Evolutionary conservation across 805 yeast genomes (phyloP).

Genomic region (Ogataea chonburiensis): DNA sequence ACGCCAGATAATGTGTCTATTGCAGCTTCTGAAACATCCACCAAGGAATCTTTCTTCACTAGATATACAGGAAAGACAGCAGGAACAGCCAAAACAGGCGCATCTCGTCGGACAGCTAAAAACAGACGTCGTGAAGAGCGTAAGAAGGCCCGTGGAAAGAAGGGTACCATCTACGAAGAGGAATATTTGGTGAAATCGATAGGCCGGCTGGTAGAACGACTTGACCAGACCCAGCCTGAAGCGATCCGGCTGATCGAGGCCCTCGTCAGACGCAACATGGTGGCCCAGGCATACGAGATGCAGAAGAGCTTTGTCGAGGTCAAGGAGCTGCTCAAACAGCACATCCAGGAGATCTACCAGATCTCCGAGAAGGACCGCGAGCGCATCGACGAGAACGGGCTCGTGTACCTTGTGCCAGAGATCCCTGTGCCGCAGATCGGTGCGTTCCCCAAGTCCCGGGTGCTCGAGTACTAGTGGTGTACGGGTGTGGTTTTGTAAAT

Average conservation of each 20-base stretch:
- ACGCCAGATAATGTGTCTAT: conserved; percentile 91
- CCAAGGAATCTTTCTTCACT: conserved; percentile 90
- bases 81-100: conserved; percentile 96
- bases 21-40: conserved; percentile 92
- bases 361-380: conserved; percentile 86
- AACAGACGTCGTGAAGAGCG: conserved; percentile 94
- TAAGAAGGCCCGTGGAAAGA: conserved; percentile 93
- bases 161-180: conserved; percentile 96
- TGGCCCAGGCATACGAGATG: conserved; percentile 78
- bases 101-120: conserved; percentile 87
- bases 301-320: conserved; percentile 67
- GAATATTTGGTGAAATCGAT: conserved; percentile 87
- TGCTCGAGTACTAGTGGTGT: conserved; percentile 52
- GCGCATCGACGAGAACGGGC: conserved; percentile 86
- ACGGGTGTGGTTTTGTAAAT: too few relatives aligned
- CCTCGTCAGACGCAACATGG: conserved; percentile 65
- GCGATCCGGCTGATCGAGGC: conserved; percentile 73
- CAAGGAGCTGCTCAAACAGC: conserved; percentile 51
- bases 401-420: conserved; percentile 72
- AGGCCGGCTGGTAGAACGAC: conserved; percentile 82
- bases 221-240: conserved; percentile 72
- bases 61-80: conserved; percentile 94
- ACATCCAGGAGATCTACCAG: conserved; percentile 71
- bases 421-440: conserved; percentile 67
- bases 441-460: conserved; percentile 57